phyloP scores from a whole-genome alignment of 1,139 yeast genomes.

The Komagataea norvegica region DNA sequence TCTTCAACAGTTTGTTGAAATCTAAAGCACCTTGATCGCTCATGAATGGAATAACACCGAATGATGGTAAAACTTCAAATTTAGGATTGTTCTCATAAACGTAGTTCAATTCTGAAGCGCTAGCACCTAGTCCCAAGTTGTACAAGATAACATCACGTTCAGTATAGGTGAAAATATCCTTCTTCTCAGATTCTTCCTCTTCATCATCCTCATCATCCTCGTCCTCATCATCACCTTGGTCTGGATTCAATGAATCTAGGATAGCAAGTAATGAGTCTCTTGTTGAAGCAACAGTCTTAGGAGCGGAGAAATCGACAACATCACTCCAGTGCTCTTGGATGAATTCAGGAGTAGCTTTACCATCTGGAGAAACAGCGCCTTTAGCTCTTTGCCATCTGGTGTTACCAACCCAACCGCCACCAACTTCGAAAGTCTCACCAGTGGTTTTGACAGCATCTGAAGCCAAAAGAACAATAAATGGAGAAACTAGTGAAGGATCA shows the following conservation, averaged over 20 bases:
- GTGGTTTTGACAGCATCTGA: slow-evolving; percentile 67
- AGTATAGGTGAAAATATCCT: slow-evolving; percentile 41
- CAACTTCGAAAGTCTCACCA: slow-evolving; percentile 68
- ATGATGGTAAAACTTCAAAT: slow-evolving; percentile 89
- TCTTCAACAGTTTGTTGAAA: slow-evolving; percentile 57
- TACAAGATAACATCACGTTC: slow-evolving; percentile 77
- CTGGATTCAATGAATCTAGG: slow-evolving; percentile 58
- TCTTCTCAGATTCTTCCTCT: slow-evolving; percentile 32
- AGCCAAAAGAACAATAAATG: slow-evolving; percentile 73
- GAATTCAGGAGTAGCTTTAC: slow-evolving; percentile 60
- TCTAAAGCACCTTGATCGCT: slow-evolving; percentile 47
- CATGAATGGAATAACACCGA: slow-evolving; percentile 82
- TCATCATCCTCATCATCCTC: slow-evolving; percentile 27
- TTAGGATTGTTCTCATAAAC: slow-evolving; percentile 72
- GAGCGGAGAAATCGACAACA: slow-evolving; percentile 59
- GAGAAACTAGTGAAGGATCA: slow-evolving; percentile 89
- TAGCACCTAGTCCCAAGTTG: slow-evolving; percentile 88
- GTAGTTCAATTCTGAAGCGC: slow-evolving; percentile 69
- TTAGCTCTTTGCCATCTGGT: slow-evolving; percentile 94
- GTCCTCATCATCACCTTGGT: slow-evolving; percentile 39
- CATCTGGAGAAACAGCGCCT: slow-evolving; percentile 64
- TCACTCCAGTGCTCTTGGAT: slow-evolving; percentile 63
- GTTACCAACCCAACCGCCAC: slow-evolving; percentile 93
- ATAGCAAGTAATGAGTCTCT: slow-evolving; percentile 80
- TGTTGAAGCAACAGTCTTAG: slow-evolving; percentile 48